These are phyloP conservation scores for Ajuga chamaepitys DNA, from an alignment of 257 asterid species.

Conservation along the genomic window DNA sequence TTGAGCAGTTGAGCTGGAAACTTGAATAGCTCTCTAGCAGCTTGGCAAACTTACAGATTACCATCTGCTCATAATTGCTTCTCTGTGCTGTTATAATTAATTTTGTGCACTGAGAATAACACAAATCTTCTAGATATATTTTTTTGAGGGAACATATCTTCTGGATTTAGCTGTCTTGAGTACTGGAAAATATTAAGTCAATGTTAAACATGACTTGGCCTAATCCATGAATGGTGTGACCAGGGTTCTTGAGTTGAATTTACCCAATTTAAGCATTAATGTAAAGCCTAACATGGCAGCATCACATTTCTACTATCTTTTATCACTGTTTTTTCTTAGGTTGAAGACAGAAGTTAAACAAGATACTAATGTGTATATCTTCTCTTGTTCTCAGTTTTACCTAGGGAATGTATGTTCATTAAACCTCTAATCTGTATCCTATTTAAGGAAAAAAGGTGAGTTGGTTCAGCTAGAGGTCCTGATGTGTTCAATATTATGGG, in stretches of 20 bases:
- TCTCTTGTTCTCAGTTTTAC: not conserved
- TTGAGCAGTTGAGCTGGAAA: not conserved
- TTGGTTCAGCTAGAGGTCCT: not conserved
- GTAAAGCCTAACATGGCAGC: not conserved
- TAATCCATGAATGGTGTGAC: not conserved
- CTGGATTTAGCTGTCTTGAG: not conserved
- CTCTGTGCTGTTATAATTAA: not conserved
- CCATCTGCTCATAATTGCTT: not conserved
- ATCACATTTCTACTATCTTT: not conserved
- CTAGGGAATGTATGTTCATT: not conserved
- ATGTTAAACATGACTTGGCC: not conserved
- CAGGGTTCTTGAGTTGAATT: not conserved
- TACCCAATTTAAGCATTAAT: not conserved
- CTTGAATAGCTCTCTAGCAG: not conserved
- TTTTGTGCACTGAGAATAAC: not conserved
- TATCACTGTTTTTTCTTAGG: not conserved
- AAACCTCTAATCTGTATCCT: not conserved
- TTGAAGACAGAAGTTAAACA: not conserved
- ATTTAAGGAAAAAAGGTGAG: not conserved
- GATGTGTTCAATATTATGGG: not conserved
- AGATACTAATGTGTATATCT: not conserved
- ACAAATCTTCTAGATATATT: not conserved
- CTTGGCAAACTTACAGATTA: not conserved
- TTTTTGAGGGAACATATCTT: too few relatives aligned
- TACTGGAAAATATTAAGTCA: not conserved